Percentiles rank a stretch among this genome's conserved stretches.
Conservation (phyloP, 1,284 basidiomycete genomes). For the Farysia itapuensis region DNA sequence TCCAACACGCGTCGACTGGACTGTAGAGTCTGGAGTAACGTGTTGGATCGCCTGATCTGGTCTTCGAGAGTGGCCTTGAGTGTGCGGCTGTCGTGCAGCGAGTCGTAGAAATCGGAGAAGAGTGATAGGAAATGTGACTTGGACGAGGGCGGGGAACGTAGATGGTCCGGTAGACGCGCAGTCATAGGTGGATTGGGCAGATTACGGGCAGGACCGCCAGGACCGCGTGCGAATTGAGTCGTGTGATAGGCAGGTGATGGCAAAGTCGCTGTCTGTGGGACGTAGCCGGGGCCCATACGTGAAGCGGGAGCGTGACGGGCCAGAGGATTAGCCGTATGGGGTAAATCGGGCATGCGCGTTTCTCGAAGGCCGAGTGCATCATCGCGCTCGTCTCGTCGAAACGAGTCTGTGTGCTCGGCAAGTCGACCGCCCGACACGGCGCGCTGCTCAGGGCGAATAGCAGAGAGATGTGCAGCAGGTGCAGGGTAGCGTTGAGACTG, state of each 20-base stretch:
- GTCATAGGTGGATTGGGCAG: slow-evolving; percentile 19
- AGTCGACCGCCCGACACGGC: slow-evolving; percentile 15
- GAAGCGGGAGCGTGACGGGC: slow-evolving; percentile 19
- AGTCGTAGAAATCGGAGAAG: slow-evolving; percentile 57
- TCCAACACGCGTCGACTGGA: slow-evolving; percentile 50
- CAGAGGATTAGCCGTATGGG: slow-evolving; percentile 28
- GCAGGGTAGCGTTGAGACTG: slow-evolving; percentile 9
- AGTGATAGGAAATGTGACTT: slow-evolving; percentile 54
- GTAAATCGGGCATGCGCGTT: slow-evolving; percentile 26
- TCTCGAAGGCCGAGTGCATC: slow-evolving; percentile 19
- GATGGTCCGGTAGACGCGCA: slow-evolving; percentile 36
- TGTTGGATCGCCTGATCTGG: slow-evolving; percentile 55
- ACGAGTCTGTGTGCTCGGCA: slow-evolving; percentile 4
- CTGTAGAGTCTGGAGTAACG: slow-evolving; percentile 56
- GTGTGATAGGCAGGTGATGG: slow-evolving; percentile 56
- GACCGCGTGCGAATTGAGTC: slow-evolving; percentile 34
- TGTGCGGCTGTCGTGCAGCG: slow-evolving; percentile 53
- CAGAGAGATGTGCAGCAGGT: no score
- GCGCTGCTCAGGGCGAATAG: slow-evolving; percentile 9
- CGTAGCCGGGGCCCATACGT: slow-evolving; percentile 24
- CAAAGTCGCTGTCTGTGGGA: slow-evolving; percentile 49
- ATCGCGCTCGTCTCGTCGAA: slow-evolving; percentile 24
- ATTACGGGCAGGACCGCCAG: slow-evolving; percentile 11
- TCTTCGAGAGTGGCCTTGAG: slow-evolving; percentile 57
- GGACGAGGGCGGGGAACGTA: slow-evolving; percentile 43